Percentiles rank a stretch among this genome's conserved stretches.
These are phyloP conservation scores for Amanita exitialis DNA, from an alignment of 768 basidiomycete species.

Conservation along the genomic window DNA sequence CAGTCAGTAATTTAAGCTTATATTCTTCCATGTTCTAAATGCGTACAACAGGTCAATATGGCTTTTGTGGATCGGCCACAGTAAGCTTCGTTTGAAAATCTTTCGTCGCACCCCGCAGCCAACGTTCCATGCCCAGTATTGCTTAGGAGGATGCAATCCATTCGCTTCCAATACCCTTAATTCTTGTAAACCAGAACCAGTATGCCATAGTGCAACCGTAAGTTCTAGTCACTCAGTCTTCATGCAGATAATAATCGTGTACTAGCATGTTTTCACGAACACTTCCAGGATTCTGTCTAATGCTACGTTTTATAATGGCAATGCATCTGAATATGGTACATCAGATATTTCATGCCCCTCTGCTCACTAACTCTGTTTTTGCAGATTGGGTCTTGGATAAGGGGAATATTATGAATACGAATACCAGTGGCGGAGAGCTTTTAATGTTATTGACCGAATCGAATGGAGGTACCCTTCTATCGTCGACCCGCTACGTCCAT, in stretches of 20 bases:
- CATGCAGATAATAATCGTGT: slow-evolving; percentile 1
- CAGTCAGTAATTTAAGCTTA: slow-evolving; percentile 24
- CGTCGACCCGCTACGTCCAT: slow-evolving; percentile 73
- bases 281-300: slow-evolving; percentile 61
- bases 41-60: slow-evolving; percentile 33
- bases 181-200: slow-evolving; percentile 64
- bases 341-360: not conserved
- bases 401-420: slow-evolving; percentile 57
- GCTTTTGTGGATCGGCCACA: slow-evolving; percentile 37
- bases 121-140: slow-evolving; percentile 37
- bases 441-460: slow-evolving; percentile 56
- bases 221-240: slow-evolving; percentile 10
- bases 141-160: slow-evolving; percentile 83
- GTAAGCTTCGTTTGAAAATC: slow-evolving; percentile 19
- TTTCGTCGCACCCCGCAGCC: not conserved
- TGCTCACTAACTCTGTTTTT: not conserved
- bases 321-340: slow-evolving; percentile 57
- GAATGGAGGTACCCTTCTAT: slow-evolving; percentile 70
- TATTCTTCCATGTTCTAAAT: not conserved
- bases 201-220: slow-evolving; percentile 58
- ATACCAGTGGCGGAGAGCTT: slow-evolving; percentile 52
- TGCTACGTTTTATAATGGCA: slow-evolving; percentile 59
- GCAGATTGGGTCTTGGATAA: slow-evolving; percentile 65
- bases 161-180: slow-evolving; percentile 49
- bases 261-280: slow-evolving; percentile 52